Percentiles rank a stretch among this genome's conserved stretches.
Evolutionary conservation across 768 basidiomycete species (phyloP).

Genomic region (Boletellus ananiceps): DNA sequence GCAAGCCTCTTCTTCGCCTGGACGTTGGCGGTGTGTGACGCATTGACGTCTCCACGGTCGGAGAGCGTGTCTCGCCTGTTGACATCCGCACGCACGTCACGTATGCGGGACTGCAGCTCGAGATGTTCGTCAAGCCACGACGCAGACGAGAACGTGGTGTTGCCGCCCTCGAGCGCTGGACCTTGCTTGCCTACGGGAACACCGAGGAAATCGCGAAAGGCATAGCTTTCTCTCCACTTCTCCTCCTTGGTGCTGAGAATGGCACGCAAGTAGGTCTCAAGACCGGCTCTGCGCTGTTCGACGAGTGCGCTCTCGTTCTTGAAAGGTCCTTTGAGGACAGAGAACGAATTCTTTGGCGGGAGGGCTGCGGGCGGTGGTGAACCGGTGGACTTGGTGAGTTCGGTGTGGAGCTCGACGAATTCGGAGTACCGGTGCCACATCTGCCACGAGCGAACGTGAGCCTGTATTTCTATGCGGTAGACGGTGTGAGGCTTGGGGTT

Average conservation of each 20-base stretch:
- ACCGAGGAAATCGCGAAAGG: conserved; percentile 85
- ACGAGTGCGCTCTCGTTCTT: conserved; percentile 52
- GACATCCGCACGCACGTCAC: conserved; percentile 81
- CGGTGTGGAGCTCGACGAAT: conserved; percentile 81
- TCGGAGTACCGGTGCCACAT: conserved; percentile 95
- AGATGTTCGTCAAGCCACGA: conserved; percentile 90
- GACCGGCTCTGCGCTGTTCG: conserved; percentile 69
- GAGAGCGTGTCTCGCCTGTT: conserved; percentile 84
- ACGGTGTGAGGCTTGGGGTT: conserved; percentile 76
- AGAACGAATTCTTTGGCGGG: conserved; percentile 80
- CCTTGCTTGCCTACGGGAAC: conserved; percentile 64
- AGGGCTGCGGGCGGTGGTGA: conserved; percentile 75
- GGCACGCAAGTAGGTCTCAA: conserved; percentile 83
- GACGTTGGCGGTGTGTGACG: conserved; percentile 75
- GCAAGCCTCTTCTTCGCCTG: conserved; percentile 84
- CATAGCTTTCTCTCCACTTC: conserved; percentile 73
- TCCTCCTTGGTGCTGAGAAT: conserved; percentile 80
- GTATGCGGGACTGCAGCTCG: conserved; percentile 68
- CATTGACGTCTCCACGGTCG: conserved; percentile 65
- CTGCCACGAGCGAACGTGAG: conserved; percentile 87
- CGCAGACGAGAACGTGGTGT: conserved; percentile 59
- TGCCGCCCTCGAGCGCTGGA: conserved; percentile 20
- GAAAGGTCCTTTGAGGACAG: conserved; percentile 55
- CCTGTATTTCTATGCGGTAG: conserved; percentile 80
- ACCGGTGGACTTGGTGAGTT: conserved; percentile 75